Conservation (phyloP, 192 early-diverging fungal species). For the Backusella morwellensis region DNA sequence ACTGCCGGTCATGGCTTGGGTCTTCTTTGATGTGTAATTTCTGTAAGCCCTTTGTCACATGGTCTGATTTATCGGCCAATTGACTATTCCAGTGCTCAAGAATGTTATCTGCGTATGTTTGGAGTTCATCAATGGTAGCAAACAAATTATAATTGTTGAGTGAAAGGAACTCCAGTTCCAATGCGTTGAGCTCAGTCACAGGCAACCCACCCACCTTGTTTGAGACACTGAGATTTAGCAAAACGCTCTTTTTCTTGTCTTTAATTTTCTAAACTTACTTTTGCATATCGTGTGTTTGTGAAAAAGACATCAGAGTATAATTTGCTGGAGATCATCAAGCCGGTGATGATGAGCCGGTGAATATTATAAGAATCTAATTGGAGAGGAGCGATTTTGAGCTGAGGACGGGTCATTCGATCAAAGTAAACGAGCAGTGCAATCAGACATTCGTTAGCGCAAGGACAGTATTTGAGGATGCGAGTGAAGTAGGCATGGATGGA, state of each 20-base stretch:
- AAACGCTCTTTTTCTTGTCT: background rate
- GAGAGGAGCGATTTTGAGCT: slow-evolving; percentile 61
- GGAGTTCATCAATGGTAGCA: slow-evolving; percentile 76
- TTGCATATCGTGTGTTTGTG: slow-evolving; percentile 88
- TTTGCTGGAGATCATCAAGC: slow-evolving; percentile 85
- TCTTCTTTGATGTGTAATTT: slow-evolving; percentile 10
- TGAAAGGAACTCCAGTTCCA: slow-evolving; percentile 86
- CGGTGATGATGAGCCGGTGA: slow-evolving; percentile 89
- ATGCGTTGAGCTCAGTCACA: slow-evolving; percentile 80
- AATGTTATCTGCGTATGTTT: slow-evolving; percentile 72
- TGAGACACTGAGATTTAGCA: background rate
- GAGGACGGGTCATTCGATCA: slow-evolving; percentile 71
- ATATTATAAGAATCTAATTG: slow-evolving; percentile 87
- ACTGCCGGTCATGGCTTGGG: background rate
- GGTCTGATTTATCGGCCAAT: slow-evolving; percentile 29
- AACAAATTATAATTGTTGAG: slow-evolving; percentile 79
- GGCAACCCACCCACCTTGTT: slow-evolving; percentile 76
- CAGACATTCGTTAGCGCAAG: slow-evolving; percentile 90
- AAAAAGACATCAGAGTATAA: slow-evolving; percentile 93
- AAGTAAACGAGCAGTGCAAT: slow-evolving; percentile 85
- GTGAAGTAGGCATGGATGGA: slow-evolving; percentile 81
- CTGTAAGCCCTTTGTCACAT: background rate
- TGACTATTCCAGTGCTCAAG: slow-evolving; percentile 54
- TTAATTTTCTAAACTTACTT: slow-evolving; percentile 35
- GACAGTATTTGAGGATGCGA: slow-evolving; percentile 92